A percentile compares a stretch with the other conserved stretches of the same genome.
phyloP scores from a whole-genome alignment of 2,329 filamentous ascomycete genomes.

The Pseudocercospora crystallina region DNA sequence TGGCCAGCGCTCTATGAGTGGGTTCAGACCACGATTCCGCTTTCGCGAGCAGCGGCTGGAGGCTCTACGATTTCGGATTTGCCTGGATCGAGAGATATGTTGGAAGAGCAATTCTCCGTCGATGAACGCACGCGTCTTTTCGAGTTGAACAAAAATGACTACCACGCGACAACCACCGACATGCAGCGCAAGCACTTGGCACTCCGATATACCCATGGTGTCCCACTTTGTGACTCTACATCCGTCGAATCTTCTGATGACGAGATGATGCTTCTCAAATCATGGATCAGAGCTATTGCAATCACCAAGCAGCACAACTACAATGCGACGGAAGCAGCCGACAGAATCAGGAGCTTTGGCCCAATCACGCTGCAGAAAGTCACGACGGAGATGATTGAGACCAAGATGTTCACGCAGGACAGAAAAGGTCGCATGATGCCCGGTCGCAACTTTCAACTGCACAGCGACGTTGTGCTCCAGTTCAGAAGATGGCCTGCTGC shows the following conservation, averaged over 20 bases:
- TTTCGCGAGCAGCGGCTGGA: neutral
- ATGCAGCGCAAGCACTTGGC: conserved; percentile 21
- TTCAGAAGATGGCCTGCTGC: conserved; percentile 57
- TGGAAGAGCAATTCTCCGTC: conserved; percentile 18
- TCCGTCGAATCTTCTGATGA: conserved; percentile 7
- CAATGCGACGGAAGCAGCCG: conserved; percentile 39
- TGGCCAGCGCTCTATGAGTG: conserved; percentile 68
- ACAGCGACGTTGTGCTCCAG: conserved; percentile 57
- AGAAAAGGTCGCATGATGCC: conserved; percentile 59
- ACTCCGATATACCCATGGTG: conserved; percentile 18
- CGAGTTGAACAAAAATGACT: conserved; percentile 20
- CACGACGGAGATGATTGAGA: conserved; percentile 55
- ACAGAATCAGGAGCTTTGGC: conserved; percentile 40
- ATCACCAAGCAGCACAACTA: conserved; percentile 44
- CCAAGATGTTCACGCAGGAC: conserved; percentile 59
- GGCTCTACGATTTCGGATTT: conserved; percentile 8
- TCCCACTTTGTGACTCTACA: conserved; percentile 11
- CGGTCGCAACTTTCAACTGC: conserved; percentile 64
- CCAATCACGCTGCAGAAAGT: conserved; percentile 44
- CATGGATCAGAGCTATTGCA: conserved; percentile 48
- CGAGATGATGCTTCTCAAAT: conserved; percentile 36
- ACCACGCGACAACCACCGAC: conserved; percentile 23
- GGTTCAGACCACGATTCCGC: conserved; percentile 52
- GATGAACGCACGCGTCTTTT: conserved; percentile 11
- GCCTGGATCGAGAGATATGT: conserved; percentile 12